A percentile compares a stretch with the other conserved stretches of the same genome.
Evolutionary conservation across 331 rosid genomes (phyloP).

Genomic region (Phaseolus coccineus): DNA sequence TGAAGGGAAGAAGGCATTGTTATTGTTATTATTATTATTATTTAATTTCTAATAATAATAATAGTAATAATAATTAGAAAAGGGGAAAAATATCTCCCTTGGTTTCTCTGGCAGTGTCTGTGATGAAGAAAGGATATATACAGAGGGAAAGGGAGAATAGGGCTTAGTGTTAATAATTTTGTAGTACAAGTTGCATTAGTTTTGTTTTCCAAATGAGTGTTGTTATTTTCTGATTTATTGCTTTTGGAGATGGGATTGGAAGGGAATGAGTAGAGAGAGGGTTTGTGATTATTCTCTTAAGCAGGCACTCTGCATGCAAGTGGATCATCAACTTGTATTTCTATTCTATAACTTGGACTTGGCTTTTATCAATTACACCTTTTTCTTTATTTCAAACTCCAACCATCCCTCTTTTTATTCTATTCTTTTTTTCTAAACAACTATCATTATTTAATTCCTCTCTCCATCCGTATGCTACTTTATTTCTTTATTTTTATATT

Average conservation of each 20-base stretch:
- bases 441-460: constrained; percentile 34
- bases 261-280: constrained; percentile 33
- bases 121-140: constrained; percentile 27
- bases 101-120: neutral
- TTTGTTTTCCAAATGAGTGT: constrained; percentile 38
- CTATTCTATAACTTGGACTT: constrained; percentile 57
- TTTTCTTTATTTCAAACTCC: constrained; percentile 53
- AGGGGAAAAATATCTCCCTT: neutral
- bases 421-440: constrained; percentile 5
- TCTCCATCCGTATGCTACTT: neutral
- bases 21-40: neutral
- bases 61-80: no score
- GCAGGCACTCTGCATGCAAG: constrained; percentile 74
- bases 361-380: constrained; percentile 42
- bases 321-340: constrained; percentile 88
- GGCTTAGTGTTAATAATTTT: constrained; percentile 37
- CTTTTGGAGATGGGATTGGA: constrained; percentile 31
- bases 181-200: constrained; percentile 61
- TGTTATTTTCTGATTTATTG: neutral
- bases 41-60: neutral
- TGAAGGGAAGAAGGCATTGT: constrained; percentile 77
- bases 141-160: neutral
- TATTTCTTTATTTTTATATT: no score
- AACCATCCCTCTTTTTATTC: constrained; percentile 46
- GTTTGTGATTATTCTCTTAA: constrained; percentile 44